Evolutionary conservation across 2,329 filamentous ascomycete species (phyloP).

Genomic region (Aspergillus sp.): DNA sequence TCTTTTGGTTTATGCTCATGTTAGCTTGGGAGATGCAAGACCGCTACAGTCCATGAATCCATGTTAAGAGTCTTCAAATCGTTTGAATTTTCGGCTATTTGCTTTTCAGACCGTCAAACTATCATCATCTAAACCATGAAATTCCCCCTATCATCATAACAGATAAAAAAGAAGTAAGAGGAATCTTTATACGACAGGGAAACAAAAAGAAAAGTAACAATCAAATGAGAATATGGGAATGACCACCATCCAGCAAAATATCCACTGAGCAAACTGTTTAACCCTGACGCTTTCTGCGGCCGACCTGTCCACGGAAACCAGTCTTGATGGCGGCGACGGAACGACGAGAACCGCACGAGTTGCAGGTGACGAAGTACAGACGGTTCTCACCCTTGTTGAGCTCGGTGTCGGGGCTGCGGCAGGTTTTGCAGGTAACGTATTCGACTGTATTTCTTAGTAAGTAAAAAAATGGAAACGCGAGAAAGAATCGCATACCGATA

Average conservation of each 20-base stretch:
- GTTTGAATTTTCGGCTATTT: not conserved
- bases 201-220: slow-evolving; percentile 14
- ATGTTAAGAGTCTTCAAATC: not conserved
- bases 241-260: slow-evolving; percentile 2
- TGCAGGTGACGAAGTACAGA: slow-evolving; percentile 98
- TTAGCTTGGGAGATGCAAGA: too few relatives aligned
- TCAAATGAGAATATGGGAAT: slow-evolving; percentile 4
- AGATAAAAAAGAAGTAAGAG: not conserved
- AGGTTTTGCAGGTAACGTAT: slow-evolving; percentile 99
- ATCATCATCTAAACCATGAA: not conserved
- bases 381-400: slow-evolving; percentile 99
- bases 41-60: too few relatives aligned
- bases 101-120: not conserved
- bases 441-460: slow-evolving; percentile 54
- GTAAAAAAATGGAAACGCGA: not conserved
- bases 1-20: too few relatives aligned
- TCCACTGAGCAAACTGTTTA: slow-evolving; percentile 42
- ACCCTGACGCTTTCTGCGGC: slow-evolving; percentile 91
- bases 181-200: slow-evolving; percentile 8
- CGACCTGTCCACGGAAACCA: slow-evolving; percentile 98
- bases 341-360: slow-evolving; percentile 73
- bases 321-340: slow-evolving; percentile 98
- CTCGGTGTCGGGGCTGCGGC: slow-evolving; percentile 87
- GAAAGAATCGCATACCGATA: slow-evolving; percentile 61
- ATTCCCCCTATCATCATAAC: not conserved